Percentiles rank a stretch among this genome's conserved stretches.
phyloP scores from a whole-genome alignment of 441 rosid species.

The Populus hybrid region DNA sequence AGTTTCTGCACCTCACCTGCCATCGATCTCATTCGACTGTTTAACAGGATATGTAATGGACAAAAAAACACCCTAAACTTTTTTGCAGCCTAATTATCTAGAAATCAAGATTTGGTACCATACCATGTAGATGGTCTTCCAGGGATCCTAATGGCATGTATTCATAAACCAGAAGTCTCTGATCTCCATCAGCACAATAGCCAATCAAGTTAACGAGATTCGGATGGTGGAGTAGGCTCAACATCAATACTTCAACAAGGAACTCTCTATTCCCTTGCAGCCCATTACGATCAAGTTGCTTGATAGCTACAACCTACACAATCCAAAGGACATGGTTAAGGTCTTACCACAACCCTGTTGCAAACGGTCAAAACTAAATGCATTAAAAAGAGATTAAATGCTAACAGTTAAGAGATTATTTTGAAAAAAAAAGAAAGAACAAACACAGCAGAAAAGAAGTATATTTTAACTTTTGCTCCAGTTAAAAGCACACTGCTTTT shows the following conservation, averaged over 20 bases:
- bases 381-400: neutral
- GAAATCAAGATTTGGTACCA: slow-evolving; percentile 14
- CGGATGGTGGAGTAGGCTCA: slow-evolving; percentile 78
- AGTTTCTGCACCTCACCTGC: neutral
- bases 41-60: neutral
- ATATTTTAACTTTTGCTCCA: neutral
- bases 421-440: neutral
- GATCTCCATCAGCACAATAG: slow-evolving; percentile 88
- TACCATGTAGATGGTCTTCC: slow-evolving; percentile 83
- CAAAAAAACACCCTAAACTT: neutral
- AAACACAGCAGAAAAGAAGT: neutral
- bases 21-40: neutral
- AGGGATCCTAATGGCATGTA: slow-evolving; percentile 83
- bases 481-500: neutral
- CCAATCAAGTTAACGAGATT: slow-evolving; percentile 85
- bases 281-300: slow-evolving; percentile 86
- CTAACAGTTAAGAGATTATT: neutral
- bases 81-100: neutral
- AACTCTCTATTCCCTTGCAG: slow-evolving; percentile 90
- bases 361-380: neutral
- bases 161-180: slow-evolving; percentile 84
- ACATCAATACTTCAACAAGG: slow-evolving; percentile 72
- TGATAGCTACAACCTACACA: slow-evolving; percentile 78
- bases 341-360: slow-evolving; percentile 9
- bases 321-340: slow-evolving; percentile 15